phyloP scores from a whole-genome alignment of 164 flowering plant species.

The Chloranthus sessilifolius region DNA sequence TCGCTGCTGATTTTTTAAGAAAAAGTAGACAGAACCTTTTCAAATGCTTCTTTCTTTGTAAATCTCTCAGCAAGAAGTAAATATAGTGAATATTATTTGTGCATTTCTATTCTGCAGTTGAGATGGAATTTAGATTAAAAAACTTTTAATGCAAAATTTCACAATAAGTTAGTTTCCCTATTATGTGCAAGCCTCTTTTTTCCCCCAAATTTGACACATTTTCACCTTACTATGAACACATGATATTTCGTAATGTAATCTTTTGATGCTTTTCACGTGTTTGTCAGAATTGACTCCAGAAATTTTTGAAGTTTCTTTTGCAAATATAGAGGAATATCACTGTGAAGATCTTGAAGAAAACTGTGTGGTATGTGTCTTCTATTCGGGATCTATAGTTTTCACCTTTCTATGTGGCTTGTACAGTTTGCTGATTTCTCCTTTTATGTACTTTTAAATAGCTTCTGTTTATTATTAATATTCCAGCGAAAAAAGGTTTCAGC shows the following conservation, averaged over 20 bases:
- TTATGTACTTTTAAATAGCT: not conserved
- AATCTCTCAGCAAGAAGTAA: too few species aligned
- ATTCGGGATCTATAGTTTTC: not conserved
- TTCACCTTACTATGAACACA: not conserved
- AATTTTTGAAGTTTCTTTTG: conserved; percentile 22
- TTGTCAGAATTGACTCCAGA: conserved; percentile 27
- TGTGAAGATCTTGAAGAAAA: conserved; percentile 24
- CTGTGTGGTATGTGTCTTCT: conserved; percentile 34
- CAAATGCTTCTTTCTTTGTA: too few species aligned
- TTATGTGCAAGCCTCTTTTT: too few species aligned
- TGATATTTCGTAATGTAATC: not conserved
- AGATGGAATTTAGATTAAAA: too few species aligned
- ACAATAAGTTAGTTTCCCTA: too few species aligned
- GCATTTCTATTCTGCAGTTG: too few species aligned
- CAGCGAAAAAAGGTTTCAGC: not conserved
- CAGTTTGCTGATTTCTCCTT: not conserved
- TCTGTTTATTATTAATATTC: not conserved
- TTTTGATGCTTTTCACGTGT: conserved; percentile 2
- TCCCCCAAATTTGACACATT: too few species aligned
- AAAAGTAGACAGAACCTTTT: too few species aligned
- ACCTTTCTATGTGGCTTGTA: not conserved
- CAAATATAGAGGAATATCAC: conserved; percentile 26
- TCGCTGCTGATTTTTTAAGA: too few species aligned
- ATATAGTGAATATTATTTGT: too few species aligned
- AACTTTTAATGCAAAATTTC: too few species aligned